Base-by-base conservation (phyloP, 192 early-diverging fungal species). In the Coemansia sp. region DNA sequence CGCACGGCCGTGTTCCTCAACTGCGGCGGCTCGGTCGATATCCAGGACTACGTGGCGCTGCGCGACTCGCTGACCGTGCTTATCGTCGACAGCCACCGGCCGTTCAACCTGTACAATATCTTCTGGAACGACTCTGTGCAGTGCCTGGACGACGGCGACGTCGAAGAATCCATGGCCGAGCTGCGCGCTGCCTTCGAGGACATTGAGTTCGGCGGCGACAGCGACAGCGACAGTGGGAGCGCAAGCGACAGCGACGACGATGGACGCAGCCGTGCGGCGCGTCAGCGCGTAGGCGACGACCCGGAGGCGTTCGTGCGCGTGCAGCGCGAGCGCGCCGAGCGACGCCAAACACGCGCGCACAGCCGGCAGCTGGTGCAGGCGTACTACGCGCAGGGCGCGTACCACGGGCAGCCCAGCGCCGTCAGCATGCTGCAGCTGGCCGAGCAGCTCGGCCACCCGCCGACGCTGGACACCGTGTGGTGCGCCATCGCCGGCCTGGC, bases 11-110 rank as follows among this genome's bases (percentile, higher is more conserved):
- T 94, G 44, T 80, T 92, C 65, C 71, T 98, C 41, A 95, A 95
- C 77, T 93, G 91, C 71, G 95, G 93, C 7, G 93, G 86, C 7
- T 61, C 86, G 14, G 81, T 91, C 24, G 88, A 96, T 37, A 56
- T 95, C 11, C 70, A 77, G 14, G 86, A 91, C 30, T 70, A 74
- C 22, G 69, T 94, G 47, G 53, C 43, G 0, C 63, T 91, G 19
- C 65, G 79, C 27, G 72, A 77, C 33, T 66, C 84, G 8, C 81
- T 91, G 21, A 85, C 78, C 0, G 77, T 96, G 6, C 84, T 93
- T 55, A 80, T 98, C 3, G 75, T 94, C 43, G 95, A 98, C 56
- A 91, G 87, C 49, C 94, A 92, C 58, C 73, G 95, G 43, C 95
- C 95, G 17, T 78, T 92, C 23, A 89, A 94, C 57, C 81, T 98